Evolutionary conservation across 306 rosid species (phyloP).

Genomic region (Trifolium subterraneum): DNA sequence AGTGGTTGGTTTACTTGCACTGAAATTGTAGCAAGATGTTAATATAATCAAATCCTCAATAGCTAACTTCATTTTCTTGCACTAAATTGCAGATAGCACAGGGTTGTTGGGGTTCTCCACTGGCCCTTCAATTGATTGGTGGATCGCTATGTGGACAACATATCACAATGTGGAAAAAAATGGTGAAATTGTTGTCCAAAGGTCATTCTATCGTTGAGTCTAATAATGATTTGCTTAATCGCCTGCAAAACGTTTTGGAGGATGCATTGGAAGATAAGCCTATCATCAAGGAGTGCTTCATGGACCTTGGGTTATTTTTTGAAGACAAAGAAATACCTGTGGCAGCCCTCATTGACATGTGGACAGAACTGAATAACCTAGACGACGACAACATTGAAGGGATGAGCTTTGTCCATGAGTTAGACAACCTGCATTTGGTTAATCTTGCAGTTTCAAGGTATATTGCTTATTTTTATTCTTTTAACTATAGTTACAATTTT

Average conservation of each 20-base stretch:
- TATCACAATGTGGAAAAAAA: constrained; percentile 43
- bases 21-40: neutral
- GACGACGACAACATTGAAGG: constrained; percentile 26
- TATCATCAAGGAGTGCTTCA: constrained; percentile 54
- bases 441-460: constrained; percentile 55
- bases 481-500: too few relatives aligned
- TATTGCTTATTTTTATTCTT: neutral
- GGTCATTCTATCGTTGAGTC: constrained; percentile 38
- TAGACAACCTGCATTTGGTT: constrained; percentile 35
- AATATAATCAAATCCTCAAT: neutral
- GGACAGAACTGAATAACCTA: constrained; percentile 49
- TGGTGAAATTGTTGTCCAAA: constrained; percentile 13
- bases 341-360: constrained; percentile 57
- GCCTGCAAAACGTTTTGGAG: constrained; percentile 45
- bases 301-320: constrained; percentile 67
- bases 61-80: neutral
- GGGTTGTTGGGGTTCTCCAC: constrained; percentile 51
- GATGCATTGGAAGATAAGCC: constrained; percentile 42
- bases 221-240: constrained; percentile 29
- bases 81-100: constrained; percentile 48
- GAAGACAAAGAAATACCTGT: constrained; percentile 56
- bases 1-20: too few relatives aligned
- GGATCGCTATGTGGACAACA: constrained; percentile 44
- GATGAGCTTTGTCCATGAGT: constrained; percentile 19
- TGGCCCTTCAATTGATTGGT: constrained; percentile 51